Base-by-base conservation (phyloP, 768 basidiomycete species). In the Russula olivacea region DNA sequence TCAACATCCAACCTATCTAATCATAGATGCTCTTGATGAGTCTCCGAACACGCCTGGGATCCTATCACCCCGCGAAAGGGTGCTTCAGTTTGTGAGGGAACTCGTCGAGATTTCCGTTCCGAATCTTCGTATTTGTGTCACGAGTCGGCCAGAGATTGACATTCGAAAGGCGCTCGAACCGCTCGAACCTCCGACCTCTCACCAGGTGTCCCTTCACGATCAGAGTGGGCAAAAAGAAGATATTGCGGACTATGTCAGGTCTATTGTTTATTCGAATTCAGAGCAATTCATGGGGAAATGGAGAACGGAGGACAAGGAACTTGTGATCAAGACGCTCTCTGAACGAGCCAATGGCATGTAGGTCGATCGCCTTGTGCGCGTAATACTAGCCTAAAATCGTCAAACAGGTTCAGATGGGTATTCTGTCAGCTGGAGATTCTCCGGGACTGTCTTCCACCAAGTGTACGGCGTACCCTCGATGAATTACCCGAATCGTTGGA, bases 21-120 rank as follows among this genome's bases (percentile, higher is more conserved):
- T 58, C 30, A 25, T 58, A 2, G 57, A 49, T 19, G 57, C 57
- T 1, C 45, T 58, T 5, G 57, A 58, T 4, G 57, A 58, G 32
- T 58, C 47, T 49, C 32, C 57, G 5, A 49, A 58, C 3, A 25
- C 12, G 1, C 12, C 23, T 17, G 57, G 57, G 10, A 49, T 58
- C 7, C 58, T 50, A 0, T 51, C 58, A 3, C n/a, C 50, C 5
- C 58, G 49, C 6, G 23, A 55, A 55, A 38, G n/a, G 15, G 38
- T 55, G 3, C 54, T 55, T 28, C 36, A 19, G 36, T 38, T 55
- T 14, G 23, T 55, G 12, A 41, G 41, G 32, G 51, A 55, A 3
- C 23, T 55, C 15, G 54, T 55, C 23, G 38, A 40, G 8, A 17
- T 55, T 19, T 8, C 10, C 8, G 5, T 32, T 32, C 30, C 28